Evolutionary conservation across 306 rosid genomes (phyloP), one percentile per base, ranked within the genome.

Genomic region (Prunus mume): DNA sequence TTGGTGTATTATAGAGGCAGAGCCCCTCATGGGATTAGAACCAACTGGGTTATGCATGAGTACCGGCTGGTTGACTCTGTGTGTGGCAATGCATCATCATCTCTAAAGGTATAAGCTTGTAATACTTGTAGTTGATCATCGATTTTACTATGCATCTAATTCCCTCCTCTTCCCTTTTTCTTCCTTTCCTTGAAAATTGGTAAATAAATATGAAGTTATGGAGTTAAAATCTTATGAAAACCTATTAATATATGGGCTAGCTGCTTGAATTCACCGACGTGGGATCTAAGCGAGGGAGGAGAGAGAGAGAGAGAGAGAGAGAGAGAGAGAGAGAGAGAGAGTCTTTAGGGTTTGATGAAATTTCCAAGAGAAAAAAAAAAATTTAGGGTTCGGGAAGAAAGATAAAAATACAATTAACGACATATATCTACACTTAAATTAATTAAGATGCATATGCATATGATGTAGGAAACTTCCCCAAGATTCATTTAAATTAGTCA

Each of bases 1-100:
- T 80, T 94, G 87, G 98, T 94, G 3, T 94, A 90, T 76, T 94
- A 94, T 68, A 87, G 73, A 81, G 98, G 98, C 5, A 86, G 98
- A 80, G 98, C 98, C 13, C 98, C 98, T 1, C 98, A 89, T 86
- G 98, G 98, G 18, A 72, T 87, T 24, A 87, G 98, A 85, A 94
- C 97, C 32, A 91, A 89, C 65, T 94, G 98, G 98, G 93, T 94
- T 70, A 94, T 94, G 98, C 98, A 94, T 64, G 98, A 94, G 82
- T 94, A 94, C 20, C 97, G 98, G 10, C 84, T 93, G 2, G 73
- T 81, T 62, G 88, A 90, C 62, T 85, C 97, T 9, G 8, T 81
- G 2, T 85, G 80, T 67, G 78, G 75, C 52, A 73, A 78, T 82
- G 54, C 87, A 51, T 79, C 87, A 18, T 89, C 94, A 4, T 78